phyloP scores from a whole-genome alignment of 352 stramenopile genomes.

The Pythium sukuiense region DNA sequence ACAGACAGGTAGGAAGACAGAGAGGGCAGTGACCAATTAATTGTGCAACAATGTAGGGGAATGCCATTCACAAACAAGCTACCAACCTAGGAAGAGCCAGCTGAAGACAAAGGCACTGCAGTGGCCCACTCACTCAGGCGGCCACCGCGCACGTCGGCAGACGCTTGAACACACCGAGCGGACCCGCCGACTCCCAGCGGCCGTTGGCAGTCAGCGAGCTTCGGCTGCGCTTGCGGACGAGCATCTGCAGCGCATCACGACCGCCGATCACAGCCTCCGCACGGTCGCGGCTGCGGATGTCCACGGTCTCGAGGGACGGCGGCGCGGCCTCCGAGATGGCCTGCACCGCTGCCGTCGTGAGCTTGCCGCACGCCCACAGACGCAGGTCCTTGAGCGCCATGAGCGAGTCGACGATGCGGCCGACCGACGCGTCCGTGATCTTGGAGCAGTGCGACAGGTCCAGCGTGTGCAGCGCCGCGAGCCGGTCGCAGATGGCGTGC shows the following conservation, averaged over 20 bases:
- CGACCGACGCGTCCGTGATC: conserved; percentile 72
- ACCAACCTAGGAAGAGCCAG: neutral
- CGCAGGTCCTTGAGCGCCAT: conserved; percentile 63
- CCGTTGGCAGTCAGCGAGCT: conserved; percentile 64
- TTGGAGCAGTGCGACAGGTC: conserved; percentile 84
- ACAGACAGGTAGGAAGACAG: neutral
- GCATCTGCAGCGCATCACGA: conserved; percentile 68
- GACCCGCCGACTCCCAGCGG: conserved; percentile 69
- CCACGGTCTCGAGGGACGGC: conserved; percentile 61
- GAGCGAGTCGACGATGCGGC: conserved; percentile 56
- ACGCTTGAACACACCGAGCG: conserved; percentile 77
- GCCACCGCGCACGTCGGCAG: conserved; percentile 49
- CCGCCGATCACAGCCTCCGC: conserved; percentile 79
- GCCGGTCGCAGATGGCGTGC: conserved; percentile 43
- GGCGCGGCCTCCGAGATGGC: conserved; percentile 62
- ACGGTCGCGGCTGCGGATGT: conserved; percentile 78
- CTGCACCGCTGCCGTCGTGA: conserved; percentile 69
- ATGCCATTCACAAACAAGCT: conserved; percentile 1
- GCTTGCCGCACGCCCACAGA: conserved; percentile 81
- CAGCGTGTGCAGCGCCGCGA: conserved; percentile 52
- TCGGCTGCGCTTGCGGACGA: conserved; percentile 51
- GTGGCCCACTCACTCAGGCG: conserved; percentile 43
- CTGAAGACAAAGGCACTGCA: neutral
- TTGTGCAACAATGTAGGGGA: neutral
- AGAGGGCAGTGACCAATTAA: neutral